Conservation (phyloP, 208 protist genomes). For the Wallacemonas sp. region DNA sequence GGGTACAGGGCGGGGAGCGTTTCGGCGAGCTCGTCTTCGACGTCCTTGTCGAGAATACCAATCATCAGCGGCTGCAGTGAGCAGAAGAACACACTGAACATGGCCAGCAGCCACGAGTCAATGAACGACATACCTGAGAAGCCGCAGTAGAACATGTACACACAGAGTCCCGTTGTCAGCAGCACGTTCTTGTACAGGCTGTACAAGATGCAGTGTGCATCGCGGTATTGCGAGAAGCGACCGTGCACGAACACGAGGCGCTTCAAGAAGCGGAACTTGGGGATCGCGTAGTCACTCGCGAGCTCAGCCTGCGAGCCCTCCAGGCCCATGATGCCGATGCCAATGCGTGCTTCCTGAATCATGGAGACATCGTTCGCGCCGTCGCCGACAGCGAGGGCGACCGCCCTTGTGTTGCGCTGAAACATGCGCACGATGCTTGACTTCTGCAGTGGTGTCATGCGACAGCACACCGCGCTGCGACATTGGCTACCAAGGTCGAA, state of each 20-base stretch:
- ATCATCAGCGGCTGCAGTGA: slow-evolving; percentile 76
- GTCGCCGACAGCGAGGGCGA: slow-evolving; percentile 80
- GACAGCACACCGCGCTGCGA: slow-evolving; percentile 79
- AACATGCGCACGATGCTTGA: slow-evolving; percentile 71
- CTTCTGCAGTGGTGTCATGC: slow-evolving; percentile 85
- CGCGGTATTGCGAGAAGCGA: slow-evolving; percentile 86
- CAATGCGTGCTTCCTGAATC: slow-evolving; percentile 94
- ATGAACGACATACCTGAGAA: slow-evolving; percentile 88
- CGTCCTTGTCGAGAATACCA: slow-evolving; percentile 87
- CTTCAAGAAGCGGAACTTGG: slow-evolving; percentile 90
- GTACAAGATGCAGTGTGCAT: slow-evolving; percentile 88
- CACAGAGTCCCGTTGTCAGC: slow-evolving; percentile 76
- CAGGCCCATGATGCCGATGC: slow-evolving; percentile 94
- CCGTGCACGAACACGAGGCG: slow-evolving; percentile 94
- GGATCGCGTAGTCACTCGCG: slow-evolving; percentile 91
- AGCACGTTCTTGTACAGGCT: slow-evolving; percentile 96
- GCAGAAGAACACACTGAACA: slow-evolving; percentile 85
- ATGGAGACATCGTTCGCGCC: slow-evolving; percentile 93
- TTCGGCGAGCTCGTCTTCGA: slow-evolving; percentile 78
- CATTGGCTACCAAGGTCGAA: slow-evolving; percentile 58
- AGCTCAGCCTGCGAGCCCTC: slow-evolving; percentile 95
- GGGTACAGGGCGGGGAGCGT: slow-evolving; percentile 68
- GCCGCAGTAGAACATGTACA: slow-evolving; percentile 74
- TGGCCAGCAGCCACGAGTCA: slow-evolving; percentile 79
- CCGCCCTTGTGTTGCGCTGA: slow-evolving; percentile 38